These are phyloP conservation scores for Piper longum DNA, from an alignment of 164 flowering plant genomes.

Conservation along the genomic window DNA sequence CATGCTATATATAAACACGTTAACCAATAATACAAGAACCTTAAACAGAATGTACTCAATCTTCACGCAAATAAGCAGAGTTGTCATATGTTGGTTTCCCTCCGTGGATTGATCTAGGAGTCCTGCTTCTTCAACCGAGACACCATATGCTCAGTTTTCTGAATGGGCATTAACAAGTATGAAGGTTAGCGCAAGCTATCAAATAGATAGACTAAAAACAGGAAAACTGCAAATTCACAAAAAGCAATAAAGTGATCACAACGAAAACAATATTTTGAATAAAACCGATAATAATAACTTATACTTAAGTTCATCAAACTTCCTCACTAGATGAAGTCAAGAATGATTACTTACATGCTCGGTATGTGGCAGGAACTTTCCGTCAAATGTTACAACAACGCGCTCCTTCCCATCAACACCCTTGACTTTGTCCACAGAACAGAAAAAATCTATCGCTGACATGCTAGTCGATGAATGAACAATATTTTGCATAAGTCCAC, in stretches of 20 bases:
- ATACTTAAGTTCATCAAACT: neutral
- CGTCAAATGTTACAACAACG: slow-evolving; percentile 80
- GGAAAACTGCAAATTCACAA: neutral
- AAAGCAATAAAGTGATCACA: neutral
- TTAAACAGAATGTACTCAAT: too few species aligned
- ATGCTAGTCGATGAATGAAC: slow-evolving; percentile 28
- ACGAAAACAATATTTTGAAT: neutral
- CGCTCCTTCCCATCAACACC: slow-evolving; percentile 88
- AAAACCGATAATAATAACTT: neutral
- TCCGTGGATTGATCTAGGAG: neutral
- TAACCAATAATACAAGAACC: too few species aligned
- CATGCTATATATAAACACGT: too few species aligned
- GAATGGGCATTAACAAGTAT: neutral
- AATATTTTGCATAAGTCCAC: neutral
- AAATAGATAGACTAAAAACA: neutral
- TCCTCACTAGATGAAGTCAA: neutral
- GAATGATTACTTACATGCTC: slow-evolving; percentile 57
- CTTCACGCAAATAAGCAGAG: too few species aligned
- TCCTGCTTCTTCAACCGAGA: slow-evolving; percentile 4
- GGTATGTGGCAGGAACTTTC: slow-evolving; percentile 68
- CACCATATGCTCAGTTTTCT: slow-evolving; percentile 6
- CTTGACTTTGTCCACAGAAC: slow-evolving; percentile 87
- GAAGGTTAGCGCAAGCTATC: neutral
- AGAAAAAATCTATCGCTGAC: slow-evolving; percentile 97
- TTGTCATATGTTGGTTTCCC: neutral